Percentiles rank a stretch among this genome's conserved stretches.
phyloP scores from a whole-genome alignment of 2,329 filamentous ascomycete genomes.

The Aureobasidium lini region DNA sequence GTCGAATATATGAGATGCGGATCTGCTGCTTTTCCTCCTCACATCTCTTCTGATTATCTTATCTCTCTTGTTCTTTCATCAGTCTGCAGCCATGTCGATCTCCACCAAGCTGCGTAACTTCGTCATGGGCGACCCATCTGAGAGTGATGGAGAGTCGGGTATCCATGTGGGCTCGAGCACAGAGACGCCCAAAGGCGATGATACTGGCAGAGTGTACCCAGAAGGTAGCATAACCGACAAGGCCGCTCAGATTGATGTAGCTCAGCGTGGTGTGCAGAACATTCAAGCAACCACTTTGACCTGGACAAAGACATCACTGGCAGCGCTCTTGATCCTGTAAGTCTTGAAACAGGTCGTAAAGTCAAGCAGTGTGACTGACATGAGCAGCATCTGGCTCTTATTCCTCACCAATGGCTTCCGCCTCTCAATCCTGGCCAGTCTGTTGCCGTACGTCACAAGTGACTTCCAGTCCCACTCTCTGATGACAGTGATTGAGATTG shows the following conservation, averaged over 20 bases:
- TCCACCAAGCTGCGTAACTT: neutral
- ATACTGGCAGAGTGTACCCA: neutral
- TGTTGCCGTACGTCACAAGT: slow-evolving; percentile 40
- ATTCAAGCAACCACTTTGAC: slow-evolving; percentile 34
- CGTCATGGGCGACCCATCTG: neutral
- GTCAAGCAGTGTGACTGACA: neutral
- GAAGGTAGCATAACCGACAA: neutral
- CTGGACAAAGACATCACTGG: slow-evolving; percentile 31
- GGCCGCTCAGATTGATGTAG: slow-evolving; percentile 9
- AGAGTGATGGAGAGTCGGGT: neutral
- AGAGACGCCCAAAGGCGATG: neutral
- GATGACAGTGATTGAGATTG: slow-evolving; percentile 45
- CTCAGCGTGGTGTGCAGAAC: slow-evolving; percentile 32
- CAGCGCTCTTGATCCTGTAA: slow-evolving; percentile 31
- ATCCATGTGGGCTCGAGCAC: neutral
- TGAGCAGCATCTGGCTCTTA: slow-evolving; percentile 37
- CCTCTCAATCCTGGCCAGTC: slow-evolving; percentile 31
- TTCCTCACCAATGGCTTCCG: slow-evolving; percentile 43
- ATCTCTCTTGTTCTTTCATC: neutral
- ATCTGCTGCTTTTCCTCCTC: neutral
- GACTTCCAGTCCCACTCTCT: slow-evolving; percentile 47
- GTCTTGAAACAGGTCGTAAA: slow-evolving; percentile 7
- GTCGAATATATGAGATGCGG: neutral
- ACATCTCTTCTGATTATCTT: neutral
- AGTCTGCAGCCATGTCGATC: neutral